Evolutionary conservation across 352 stramenopile species (phyloP).

Genomic region (Halophytophthora polymorphica): DNA sequence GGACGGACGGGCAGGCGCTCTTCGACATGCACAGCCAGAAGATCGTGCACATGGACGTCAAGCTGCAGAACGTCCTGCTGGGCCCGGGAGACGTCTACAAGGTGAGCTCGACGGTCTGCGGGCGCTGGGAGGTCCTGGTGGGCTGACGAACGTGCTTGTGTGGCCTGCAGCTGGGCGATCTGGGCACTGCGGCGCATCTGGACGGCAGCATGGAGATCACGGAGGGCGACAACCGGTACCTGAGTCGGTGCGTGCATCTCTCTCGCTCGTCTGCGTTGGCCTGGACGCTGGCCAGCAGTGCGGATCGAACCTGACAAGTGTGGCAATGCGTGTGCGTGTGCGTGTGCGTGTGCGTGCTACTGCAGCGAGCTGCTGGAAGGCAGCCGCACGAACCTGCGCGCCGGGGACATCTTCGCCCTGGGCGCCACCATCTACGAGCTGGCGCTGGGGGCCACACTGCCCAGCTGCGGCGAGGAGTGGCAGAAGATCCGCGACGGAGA

Average conservation of each 20-base stretch:
- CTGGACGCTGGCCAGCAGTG: no score
- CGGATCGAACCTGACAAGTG: background rate
- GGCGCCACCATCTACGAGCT: slow-evolving; percentile 85
- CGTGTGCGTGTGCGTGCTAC: background rate
- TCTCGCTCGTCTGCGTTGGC: no score
- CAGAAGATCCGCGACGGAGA: slow-evolving; percentile 85
- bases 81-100: slow-evolving; percentile 69
- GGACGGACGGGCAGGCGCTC: slow-evolving; percentile 33
- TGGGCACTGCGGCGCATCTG: slow-evolving; percentile 75
- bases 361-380: slow-evolving; percentile 75
- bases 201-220: slow-evolving; percentile 85
- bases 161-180: slow-evolving; percentile 49
- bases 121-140: no score
- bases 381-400: slow-evolving; percentile 68
- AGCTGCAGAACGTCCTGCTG: slow-evolving; percentile 80
- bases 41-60: slow-evolving; percentile 89
- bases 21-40: slow-evolving; percentile 82
- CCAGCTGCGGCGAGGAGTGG: slow-evolving; percentile 77
- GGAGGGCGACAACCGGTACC: slow-evolving; percentile 84
- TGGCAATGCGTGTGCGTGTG: background rate
- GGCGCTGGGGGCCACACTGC: slow-evolving; percentile 60
- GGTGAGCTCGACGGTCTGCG: slow-evolving; percentile 29
- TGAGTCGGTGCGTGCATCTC: slow-evolving; percentile 53
- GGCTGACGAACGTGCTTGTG: no score
- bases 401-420: slow-evolving; percentile 82